Conservation (phyloP, 192 early-diverging fungal genomes). For the Coemansia sp. region DNA sequence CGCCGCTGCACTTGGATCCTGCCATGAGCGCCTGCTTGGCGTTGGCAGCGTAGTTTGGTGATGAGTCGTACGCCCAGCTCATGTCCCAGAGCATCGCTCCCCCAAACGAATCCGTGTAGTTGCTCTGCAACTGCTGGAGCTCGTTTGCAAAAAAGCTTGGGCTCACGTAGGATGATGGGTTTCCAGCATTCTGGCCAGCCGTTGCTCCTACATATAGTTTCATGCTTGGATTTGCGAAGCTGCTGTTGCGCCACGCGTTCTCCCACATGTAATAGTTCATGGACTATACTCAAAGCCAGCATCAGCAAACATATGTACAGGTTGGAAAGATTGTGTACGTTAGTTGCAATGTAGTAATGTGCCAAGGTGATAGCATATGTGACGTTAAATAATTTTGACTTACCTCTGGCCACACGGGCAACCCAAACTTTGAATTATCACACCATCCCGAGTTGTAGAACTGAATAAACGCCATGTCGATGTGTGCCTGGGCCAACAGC, state of each 20-base stretch:
- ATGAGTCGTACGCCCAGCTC: slow-evolving; percentile 50
- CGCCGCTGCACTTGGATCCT: slow-evolving; percentile 32
- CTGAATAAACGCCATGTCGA: slow-evolving; percentile 73
- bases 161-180: slow-evolving; percentile 49
- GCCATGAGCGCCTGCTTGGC: slow-evolving; percentile 51
- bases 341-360: not conserved
- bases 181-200: slow-evolving; percentile 56
- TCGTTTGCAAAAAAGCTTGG: slow-evolving; percentile 47
- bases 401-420: slow-evolving; percentile 51
- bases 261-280: slow-evolving; percentile 57
- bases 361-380: not conserved
- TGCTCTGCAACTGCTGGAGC: slow-evolving; percentile 36
- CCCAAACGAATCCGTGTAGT: slow-evolving; percentile 58
- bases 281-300: slow-evolving; percentile 20
- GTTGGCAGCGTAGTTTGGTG: slow-evolving; percentile 47
- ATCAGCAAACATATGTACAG: not conserved
- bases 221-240: slow-evolving; percentile 59
- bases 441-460: slow-evolving; percentile 78
- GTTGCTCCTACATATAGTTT: slow-evolving; percentile 60
- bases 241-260: slow-evolving; percentile 59
- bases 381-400: not conserved
- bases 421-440: slow-evolving; percentile 51
- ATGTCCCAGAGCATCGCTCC: slow-evolving; percentile 73
- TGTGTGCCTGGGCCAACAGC: slow-evolving; percentile 57
- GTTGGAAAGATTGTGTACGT: not conserved